A percentile compares a stretch with the other conserved stretches of the same genome.
These are phyloP conservation scores for Pseudoneurospora amorphoporcata DNA, from an alignment of 495 filamentous ascomycete species.

Conservation along the genomic window DNA sequence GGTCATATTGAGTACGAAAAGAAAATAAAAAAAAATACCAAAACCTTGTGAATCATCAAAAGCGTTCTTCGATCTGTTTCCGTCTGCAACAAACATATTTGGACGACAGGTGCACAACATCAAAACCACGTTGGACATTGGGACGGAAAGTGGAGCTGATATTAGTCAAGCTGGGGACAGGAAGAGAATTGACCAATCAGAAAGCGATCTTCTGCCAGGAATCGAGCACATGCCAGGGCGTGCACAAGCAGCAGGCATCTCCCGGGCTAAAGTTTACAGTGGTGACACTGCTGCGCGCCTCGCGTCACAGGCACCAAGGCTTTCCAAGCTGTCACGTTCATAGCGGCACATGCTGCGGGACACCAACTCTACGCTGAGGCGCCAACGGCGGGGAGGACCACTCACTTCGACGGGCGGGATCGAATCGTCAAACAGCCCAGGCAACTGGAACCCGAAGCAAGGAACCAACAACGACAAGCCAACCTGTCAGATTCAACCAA, in stretches of 20 bases:
- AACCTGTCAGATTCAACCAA: not conserved
- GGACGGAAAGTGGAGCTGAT: not conserved
- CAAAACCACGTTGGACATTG: not conserved
- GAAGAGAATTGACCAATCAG: not conserved
- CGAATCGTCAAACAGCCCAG: not conserved
- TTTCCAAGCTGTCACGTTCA: not conserved
- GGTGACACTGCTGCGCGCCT: constrained; percentile 14
- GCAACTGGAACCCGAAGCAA: not conserved
- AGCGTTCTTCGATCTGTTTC: not conserved
- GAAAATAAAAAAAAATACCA: not conserved
- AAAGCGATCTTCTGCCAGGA: not conserved
- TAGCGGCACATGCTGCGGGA: not conserved
- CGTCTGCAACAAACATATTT: not conserved
- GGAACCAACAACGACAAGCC: not conserved
- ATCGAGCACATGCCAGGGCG: not conserved
- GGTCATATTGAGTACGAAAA: not conserved
- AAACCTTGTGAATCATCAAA: not conserved
- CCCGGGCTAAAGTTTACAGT: not conserved
- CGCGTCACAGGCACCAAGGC: constrained; percentile 18
- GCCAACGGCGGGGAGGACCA: not conserved
- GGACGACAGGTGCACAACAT: not conserved
- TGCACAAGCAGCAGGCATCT: constrained; percentile 1
- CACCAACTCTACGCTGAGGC: not conserved
- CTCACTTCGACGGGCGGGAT: not conserved
- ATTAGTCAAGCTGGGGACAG: not conserved